Evolutionary conservation across 2,329 filamentous ascomycete genomes (phyloP), one percentile per base, ranked within the genome.

Genomic region (Monilinia vaccinii-corymbosi): DNA sequence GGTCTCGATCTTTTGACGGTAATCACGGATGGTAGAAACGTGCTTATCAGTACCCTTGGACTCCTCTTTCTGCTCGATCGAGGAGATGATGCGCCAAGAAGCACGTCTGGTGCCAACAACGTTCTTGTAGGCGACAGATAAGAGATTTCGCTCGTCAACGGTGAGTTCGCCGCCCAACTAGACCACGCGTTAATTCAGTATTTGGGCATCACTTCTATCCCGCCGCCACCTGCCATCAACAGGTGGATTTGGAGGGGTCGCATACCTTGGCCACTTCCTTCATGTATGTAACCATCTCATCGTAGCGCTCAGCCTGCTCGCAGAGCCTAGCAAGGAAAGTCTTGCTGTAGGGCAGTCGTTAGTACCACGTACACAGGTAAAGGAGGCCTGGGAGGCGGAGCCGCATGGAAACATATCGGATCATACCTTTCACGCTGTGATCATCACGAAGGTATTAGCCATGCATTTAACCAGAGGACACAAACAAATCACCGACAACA

Each of bases 271-370:
- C 93, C 73, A 97, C 93, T 88, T 97, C 91, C 90, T 97, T 97
- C 94, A 97, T 97, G 83, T 93, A 97, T 75, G 87, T 91, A 72
- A 97, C 93, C 93, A 97, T 97, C 81, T 97, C 94, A 93, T 99
- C 94, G 81, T 99, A 99, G 77, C 94, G 93, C 87, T 99, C 94
- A 79, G 94, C 94, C 87, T 99, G 94, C 88, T 99, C 94, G 76
- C 93, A 94, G 78, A 99, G 89, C 91, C 97, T 97, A 80, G 94
- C 94, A 77, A 97, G 88, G 85, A 97, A 97, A 76, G 94, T 97
- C 88, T 97, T 97, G 88, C 91, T 96, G 77, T 75, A 53, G 44
- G 57, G 59, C 42, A 42, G 62, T 70, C 63, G 70, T 68, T 60
- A 65, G 52, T 57, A 60, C 53, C 61, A 45, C 58, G 49, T 45